Evolutionary conservation across 1,284 basidiomycete species (phyloP).

Genomic region (Bjerkandera adusta): DNA sequence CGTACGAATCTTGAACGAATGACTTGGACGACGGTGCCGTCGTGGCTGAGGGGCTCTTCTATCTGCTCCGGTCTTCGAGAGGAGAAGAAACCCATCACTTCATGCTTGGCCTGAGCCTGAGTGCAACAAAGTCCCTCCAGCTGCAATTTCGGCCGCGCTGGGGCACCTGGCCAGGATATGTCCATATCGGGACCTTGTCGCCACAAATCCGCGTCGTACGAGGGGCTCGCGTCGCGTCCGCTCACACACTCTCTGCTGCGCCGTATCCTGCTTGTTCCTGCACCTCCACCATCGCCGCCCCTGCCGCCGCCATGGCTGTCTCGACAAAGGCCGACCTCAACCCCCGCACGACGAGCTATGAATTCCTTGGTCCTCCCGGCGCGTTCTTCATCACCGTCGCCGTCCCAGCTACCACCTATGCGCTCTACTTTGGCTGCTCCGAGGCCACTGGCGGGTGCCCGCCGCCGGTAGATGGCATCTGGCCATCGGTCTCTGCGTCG

Average conservation of each 20-base stretch:
- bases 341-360: conserved; percentile 68
- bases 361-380: conserved; percentile 87
- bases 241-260: background rate
- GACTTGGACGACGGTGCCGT: conserved; percentile 55
- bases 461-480: conserved; percentile 46
- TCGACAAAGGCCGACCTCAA: conserved; percentile 40
- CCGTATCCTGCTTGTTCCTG: background rate
- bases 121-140: no score
- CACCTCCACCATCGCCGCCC: conserved; percentile 1
- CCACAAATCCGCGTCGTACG: conserved; percentile 9
- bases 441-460: conserved; percentile 77
- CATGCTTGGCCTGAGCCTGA: conserved; percentile 28
- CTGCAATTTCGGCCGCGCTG: no score
- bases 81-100: conserved; percentile 43
- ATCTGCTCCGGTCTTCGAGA: conserved; percentile 35
- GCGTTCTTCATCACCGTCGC: conserved; percentile 71
- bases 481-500: conserved; percentile 43
- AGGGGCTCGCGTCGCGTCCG: conserved; percentile 4
- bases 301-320: conserved; percentile 9
- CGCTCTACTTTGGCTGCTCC: conserved; percentile 85
- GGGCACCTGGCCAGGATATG: no score
- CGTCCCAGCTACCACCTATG: conserved; percentile 77
- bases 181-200: no score
- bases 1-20: conserved; percentile 75
- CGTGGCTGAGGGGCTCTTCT: conserved; percentile 24